phyloP scores from a whole-genome alignment of 768 basidiomycete genomes.

The Lyophyllum decastes region DNA sequence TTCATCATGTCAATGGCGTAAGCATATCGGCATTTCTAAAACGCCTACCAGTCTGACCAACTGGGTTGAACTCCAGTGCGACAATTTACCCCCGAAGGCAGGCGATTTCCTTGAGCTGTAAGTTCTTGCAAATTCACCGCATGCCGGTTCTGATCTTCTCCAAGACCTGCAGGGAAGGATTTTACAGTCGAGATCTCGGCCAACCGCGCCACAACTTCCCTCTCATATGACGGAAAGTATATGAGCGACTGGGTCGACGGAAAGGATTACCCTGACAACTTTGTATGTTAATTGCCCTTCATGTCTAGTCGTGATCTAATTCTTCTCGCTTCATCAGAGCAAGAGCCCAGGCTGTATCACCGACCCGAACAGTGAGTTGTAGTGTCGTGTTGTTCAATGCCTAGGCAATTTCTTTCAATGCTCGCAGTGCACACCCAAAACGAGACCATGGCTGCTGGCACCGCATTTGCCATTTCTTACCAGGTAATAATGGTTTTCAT shows the following conservation, averaged over 20 bases:
- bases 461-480: conserved; percentile 58
- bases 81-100: conserved; percentile 40
- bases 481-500: conserved; percentile 29
- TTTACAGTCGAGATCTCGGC: conserved; percentile 51
- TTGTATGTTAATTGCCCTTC: conserved; percentile 31
- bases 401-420: neutral
- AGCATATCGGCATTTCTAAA: conserved; percentile 3
- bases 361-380: conserved; percentile 45
- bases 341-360: conserved; percentile 44
- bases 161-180: conserved; percentile 47
- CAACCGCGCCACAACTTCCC: conserved; percentile 48
- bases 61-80: conserved; percentile 30
- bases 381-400: neutral
- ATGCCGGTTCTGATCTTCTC: neutral
- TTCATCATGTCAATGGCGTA: conserved; percentile 38
- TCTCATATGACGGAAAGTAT: conserved; percentile 41
- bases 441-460: conserved; percentile 50
- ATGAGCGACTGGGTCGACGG: conserved; percentile 50
- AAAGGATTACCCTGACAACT: conserved; percentile 41
- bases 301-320: neutral
- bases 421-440: conserved; percentile 54
- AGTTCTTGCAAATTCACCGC: conserved; percentile 12
- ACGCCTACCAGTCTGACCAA: neutral
- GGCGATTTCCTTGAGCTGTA: conserved; percentile 47
- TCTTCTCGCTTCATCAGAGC: conserved; percentile 17